Evolutionary conservation across 306 rosid genomes (phyloP).

Genomic region (Dicorynia guianensis): DNA sequence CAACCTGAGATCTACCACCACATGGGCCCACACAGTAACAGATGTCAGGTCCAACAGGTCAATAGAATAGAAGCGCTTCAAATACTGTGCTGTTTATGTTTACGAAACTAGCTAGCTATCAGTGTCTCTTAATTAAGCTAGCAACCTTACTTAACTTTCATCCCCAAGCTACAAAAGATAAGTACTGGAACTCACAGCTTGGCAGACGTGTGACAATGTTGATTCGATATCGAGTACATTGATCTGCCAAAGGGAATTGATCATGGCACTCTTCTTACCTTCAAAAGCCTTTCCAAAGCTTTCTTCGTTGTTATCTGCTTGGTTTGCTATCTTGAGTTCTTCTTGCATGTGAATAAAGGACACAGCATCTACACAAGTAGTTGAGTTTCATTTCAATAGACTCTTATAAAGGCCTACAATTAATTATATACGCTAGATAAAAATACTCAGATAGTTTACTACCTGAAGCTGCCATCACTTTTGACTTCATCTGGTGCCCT

Average conservation of each 20-base stretch:
- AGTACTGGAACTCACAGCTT: conserved; percentile 69
- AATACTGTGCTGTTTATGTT: not conserved
- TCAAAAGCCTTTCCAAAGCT: conserved; percentile 66
- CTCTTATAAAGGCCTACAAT: conserved; percentile 4
- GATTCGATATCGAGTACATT: conserved; percentile 97
- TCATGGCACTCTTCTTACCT: conserved; percentile 80
- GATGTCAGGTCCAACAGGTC: not conserved
- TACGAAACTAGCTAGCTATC: too few species aligned
- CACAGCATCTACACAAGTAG: conserved; percentile 78
- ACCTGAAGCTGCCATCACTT: conserved; percentile 98
- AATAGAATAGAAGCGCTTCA: not conserved
- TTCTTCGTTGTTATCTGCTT: conserved; percentile 79
- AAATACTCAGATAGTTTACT: conserved; percentile 31
- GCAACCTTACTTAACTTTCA: conserved; percentile 21
- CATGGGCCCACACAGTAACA: not conserved
- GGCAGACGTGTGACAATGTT: conserved; percentile 85
- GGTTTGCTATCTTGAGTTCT: conserved; percentile 73
- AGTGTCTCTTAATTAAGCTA: not conserved
- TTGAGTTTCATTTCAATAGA: conserved; percentile 38
- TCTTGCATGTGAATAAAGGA: conserved; percentile 90
- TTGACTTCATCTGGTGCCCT: conserved; percentile 94
- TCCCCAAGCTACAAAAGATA: conserved; percentile 35
- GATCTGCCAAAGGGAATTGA: conserved; percentile 91
- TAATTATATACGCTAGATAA: conserved; percentile 30
- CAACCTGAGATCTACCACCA: conserved; percentile 5